phyloP scores from a whole-genome alignment of 768 basidiomycete genomes.

The Naganishia vaughanmartiniae region DNA sequence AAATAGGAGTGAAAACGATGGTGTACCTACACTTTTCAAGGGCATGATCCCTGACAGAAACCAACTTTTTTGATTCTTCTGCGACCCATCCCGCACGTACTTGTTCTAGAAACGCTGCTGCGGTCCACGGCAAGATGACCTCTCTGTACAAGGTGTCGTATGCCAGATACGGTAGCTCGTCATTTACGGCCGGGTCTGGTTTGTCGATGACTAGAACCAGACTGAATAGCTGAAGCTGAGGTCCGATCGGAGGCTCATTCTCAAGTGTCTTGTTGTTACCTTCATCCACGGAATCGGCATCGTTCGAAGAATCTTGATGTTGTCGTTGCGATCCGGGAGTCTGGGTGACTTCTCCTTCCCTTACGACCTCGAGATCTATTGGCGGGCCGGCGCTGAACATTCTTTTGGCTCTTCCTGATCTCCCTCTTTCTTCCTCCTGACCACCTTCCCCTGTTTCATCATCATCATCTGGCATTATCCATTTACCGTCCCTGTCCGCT shows the following conservation, averaged over 20 bases:
- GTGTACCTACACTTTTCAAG: conserved; percentile 52
- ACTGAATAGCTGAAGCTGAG: conserved; percentile 60
- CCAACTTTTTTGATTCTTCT: conserved; percentile 69
- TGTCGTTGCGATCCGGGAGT: conserved; percentile 15
- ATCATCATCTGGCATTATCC: conserved; percentile 58
- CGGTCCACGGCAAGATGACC: conserved; percentile 82
- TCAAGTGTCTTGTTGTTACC: conserved; percentile 9
- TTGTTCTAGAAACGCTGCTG: conserved; percentile 89
- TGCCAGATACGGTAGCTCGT: conserved; percentile 32
- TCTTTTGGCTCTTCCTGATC: conserved; percentile 32
- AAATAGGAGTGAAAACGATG: no score
- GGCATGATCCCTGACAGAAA: conserved; percentile 68
- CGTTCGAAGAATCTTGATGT: not conserved
- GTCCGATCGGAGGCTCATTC: conserved; percentile 36
- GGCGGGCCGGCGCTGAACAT: conserved; percentile 21
- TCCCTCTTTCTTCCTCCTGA: conserved; percentile 27
- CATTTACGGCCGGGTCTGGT: conserved; percentile 64
- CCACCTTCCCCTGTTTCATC: conserved; percentile 38
- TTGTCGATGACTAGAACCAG: conserved; percentile 81
- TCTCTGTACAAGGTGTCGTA: conserved; percentile 80
- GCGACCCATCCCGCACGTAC: conserved; percentile 82
- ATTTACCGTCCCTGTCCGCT: conserved; percentile 67
- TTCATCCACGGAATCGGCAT: not conserved
- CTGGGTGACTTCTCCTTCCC: conserved; percentile 5
- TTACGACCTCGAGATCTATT: conserved; percentile 14